Base-by-base conservation (phyloP, 768 basidiomycete genomes). In the Paxillus ammoniavirescens region DNA sequence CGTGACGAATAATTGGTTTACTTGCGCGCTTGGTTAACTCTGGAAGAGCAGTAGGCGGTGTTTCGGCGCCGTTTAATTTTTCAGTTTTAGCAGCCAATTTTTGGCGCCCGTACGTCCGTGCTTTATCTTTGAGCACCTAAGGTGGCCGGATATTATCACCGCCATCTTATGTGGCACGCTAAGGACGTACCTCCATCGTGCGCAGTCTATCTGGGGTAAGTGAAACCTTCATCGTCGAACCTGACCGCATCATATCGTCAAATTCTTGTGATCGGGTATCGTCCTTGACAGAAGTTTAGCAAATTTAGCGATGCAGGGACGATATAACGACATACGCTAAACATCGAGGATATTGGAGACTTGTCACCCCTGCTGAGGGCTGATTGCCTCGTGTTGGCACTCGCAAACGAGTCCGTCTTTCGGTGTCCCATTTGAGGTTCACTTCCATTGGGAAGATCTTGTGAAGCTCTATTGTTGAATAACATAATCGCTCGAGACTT, bases 201-300 rank as follows among this genome's bases (percentile, higher is more conserved):
- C 86, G 89, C 53, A 98, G 77, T 50, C 95, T 81, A 75, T 97
- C 93, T 52, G 95, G 95, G 33, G 95, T 98, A 58, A 97, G 79
- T 40, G 93, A 96, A 62, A 98, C 86, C 67, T 93, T 97, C 89
- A 97, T 90, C 17, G 95, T 98, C 53, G 88, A 79, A 55, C 87
- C 83, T 54, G 91, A 93, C 48, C 83, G 84, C 84, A 98, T 87
- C 70, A 98, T 76, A 69, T 93, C 86, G 71, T 98, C 95, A 69
- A 98, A 98, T 68, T 96, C 91, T 57, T 89, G 86, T 52, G 82
- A 76, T 62, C 69, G 80, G 68, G 57, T 74, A 66, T 65, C 81
- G 65, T 84, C 81, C 83, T 89, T 61, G 49, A 51, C 55, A 57
- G 51, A 42, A 36, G 18, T 47, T 14, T 35, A 49, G n/a, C 18